Conservation (phyloP, 768 basidiomycete species). For the Suillus luteus region DNA sequence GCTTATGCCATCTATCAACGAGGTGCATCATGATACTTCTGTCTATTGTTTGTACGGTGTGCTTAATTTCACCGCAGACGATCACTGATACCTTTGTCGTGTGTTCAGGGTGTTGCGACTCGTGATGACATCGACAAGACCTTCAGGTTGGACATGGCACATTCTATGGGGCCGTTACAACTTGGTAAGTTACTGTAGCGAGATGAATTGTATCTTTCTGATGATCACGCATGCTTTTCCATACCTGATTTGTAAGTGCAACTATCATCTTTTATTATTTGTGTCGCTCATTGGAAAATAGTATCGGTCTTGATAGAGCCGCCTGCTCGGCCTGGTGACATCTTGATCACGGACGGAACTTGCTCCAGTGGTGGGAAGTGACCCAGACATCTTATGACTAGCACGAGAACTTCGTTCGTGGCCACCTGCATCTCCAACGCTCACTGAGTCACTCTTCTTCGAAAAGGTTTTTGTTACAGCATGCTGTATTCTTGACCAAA, state of each 20-base stretch:
- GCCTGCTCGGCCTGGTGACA: not conserved
- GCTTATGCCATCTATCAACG: conserved; percentile 97
- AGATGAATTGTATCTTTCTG: conserved; percentile 9
- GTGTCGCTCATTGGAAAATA: conserved; percentile 29
- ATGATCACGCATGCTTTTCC: not conserved
- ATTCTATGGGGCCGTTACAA: conserved; percentile 93
- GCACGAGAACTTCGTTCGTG: not conserved
- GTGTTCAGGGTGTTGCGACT: conserved; percentile 79
- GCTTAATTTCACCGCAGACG: conserved; percentile 49
- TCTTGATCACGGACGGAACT: conserved; percentile 7
- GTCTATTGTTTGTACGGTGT: conserved; percentile 15
- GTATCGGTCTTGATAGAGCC: conserved; percentile 88
- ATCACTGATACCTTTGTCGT: conserved; percentile 45
- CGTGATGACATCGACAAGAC: conserved; percentile 96
- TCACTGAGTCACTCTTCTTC: no score
- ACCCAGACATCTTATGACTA: conserved; percentile 11
- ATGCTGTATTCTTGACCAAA: no score
- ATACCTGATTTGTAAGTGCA: conserved; percentile 36
- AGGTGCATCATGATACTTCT: conserved; percentile 51
- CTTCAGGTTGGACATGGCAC: conserved; percentile 89
- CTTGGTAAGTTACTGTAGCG: conserved; percentile 50
- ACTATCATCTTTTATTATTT: not conserved
- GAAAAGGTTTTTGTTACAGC: no score
- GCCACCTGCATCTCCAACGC: not conserved
- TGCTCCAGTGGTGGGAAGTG: conserved; percentile 19